Percentiles rank a stretch among this genome's conserved stretches.
Conservation (phyloP, 306 rosid species). For the Coriaria nepalensis region DNA sequence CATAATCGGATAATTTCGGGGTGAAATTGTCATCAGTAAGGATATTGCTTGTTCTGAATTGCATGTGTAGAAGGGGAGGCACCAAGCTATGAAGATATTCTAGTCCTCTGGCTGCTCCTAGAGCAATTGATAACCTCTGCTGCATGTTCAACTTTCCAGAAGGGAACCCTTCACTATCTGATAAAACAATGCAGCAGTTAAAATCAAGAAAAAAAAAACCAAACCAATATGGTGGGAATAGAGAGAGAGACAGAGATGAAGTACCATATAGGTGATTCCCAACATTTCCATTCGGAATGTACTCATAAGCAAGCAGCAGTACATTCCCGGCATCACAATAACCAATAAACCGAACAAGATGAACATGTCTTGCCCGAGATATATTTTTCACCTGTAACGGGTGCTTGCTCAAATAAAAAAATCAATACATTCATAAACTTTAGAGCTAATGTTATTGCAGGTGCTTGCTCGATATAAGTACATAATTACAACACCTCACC, state of each 20-base stretch:
- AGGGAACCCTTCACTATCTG: conserved; percentile 56
- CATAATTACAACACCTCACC: conserved; percentile 15
- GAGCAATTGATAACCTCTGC: conserved; percentile 42
- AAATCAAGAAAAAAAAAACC: no score
- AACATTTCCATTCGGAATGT: conserved; percentile 48
- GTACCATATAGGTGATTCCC: conserved; percentile 62
- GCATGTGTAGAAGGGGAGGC: conserved; percentile 57
- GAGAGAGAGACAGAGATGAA: conserved; percentile 14
- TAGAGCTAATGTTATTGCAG: not conserved
- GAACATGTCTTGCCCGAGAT: conserved; percentile 34
- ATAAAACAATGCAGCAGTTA: conserved; percentile 13
- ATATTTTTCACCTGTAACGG: conserved; percentile 36
- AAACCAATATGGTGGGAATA: not conserved
- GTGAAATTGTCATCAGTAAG: conserved; percentile 40
- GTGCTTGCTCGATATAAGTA: not conserved
- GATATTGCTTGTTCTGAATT: conserved; percentile 55
- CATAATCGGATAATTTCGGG: conserved; percentile 60
- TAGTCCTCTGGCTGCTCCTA: conserved; percentile 67
- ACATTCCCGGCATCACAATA: conserved; percentile 44
- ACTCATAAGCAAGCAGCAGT: conserved; percentile 52
- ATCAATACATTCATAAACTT: not conserved
- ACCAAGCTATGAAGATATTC: conserved; percentile 48
- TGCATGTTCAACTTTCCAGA: conserved; percentile 43
- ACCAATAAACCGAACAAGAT: conserved; percentile 53
- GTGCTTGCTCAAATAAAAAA: not conserved